A percentile compares a stretch with the other conserved stretches of the same genome.
phyloP scores from a whole-genome alignment of 768 basidiomycete genomes.

The Krasilnikovozyma curviuscula region DNA sequence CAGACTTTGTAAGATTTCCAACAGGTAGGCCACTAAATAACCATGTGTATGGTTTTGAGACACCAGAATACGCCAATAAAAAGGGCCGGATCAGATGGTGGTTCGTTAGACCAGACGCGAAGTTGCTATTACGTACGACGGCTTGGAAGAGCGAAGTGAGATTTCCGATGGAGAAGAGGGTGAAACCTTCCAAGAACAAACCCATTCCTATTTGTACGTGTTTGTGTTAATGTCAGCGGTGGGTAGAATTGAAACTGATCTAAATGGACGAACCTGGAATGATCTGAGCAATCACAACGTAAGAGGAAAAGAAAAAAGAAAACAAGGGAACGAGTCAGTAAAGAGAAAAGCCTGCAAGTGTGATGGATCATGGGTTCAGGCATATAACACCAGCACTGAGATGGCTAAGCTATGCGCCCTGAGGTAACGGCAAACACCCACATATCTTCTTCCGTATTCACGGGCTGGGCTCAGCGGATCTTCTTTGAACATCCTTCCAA shows the following conservation, averaged over 20 bases:
- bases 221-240: neutral
- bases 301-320: slow-evolving; percentile 12
- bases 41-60: too few relatives aligned
- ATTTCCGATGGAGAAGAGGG: slow-evolving; percentile 31
- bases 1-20: slow-evolving; percentile 23
- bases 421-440: slow-evolving; percentile 4
- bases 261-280: neutral
- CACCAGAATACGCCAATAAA: too few relatives aligned
- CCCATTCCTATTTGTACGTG: neutral
- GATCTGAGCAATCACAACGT: slow-evolving; percentile 13
- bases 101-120: too few relatives aligned
- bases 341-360: neutral
- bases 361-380: neutral
- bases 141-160: slow-evolving; percentile 23
- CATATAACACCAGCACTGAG: neutral
- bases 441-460: slow-evolving; percentile 25
- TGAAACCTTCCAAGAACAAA: slow-evolving; percentile 25
- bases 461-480: slow-evolving; percentile 23
- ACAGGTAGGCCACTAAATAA: slow-evolving; percentile 28
- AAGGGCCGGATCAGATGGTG: too few relatives aligned
- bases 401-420: neutral
- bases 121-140: too few relatives aligned
- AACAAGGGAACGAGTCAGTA: neutral
- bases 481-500: slow-evolving; percentile 26
- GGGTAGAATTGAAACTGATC: neutral